Conservation (phyloP, 192 early-diverging fungal genomes). For the Haplosporangium gracile region DNA sequence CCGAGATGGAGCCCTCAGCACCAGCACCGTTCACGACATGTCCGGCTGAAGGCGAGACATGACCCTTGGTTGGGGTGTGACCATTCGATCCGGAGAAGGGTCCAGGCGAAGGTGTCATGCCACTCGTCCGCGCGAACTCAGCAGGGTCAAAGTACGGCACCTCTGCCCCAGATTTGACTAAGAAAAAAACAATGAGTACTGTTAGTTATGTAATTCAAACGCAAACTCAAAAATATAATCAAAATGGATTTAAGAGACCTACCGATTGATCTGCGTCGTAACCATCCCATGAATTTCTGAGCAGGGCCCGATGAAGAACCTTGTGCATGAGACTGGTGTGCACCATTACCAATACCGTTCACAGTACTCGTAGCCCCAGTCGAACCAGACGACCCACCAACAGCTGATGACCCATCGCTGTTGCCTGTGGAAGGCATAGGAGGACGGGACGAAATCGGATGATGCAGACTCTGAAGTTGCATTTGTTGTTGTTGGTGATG, state of each 20-base stretch:
- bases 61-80: not conserved
- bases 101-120: not conserved
- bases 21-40: conserved; percentile 10
- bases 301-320: conserved; percentile 59
- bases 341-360: not conserved
- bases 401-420: not conserved
- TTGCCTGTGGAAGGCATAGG: not conserved
- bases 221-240: not conserved
- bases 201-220: not conserved
- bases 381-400: not conserved
- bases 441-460: conserved; percentile 22
- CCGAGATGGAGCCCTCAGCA: conserved; percentile 19
- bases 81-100: not conserved
- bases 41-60: not conserved
- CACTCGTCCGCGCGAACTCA: conserved; percentile 4
- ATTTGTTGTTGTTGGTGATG: conserved; percentile 24
- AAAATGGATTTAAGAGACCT: conserved; percentile 2
- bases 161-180: conserved; percentile 34
- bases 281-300: conserved; percentile 83
- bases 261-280: conserved; percentile 72
- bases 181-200: not conserved
- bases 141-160: conserved; percentile 21
- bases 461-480: conserved; percentile 35
- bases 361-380: not conserved
- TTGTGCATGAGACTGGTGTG: not conserved